These are phyloP conservation scores for Penicillium coprophilum DNA, from an alignment of 495 filamentous ascomycete species.

Conservation along the genomic window DNA sequence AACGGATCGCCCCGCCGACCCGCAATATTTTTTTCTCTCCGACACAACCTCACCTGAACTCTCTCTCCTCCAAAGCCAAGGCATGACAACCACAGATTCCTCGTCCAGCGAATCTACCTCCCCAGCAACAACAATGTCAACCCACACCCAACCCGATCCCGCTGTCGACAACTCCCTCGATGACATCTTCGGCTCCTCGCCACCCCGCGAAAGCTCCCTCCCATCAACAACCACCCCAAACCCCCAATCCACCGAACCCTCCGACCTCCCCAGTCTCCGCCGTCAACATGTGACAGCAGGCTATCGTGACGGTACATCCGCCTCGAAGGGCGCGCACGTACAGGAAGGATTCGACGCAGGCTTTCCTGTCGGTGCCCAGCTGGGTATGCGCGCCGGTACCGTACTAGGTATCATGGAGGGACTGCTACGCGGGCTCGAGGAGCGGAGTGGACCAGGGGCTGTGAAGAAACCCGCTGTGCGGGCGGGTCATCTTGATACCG, in stretches of 20 bases:
- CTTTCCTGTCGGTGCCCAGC: constrained; percentile 71
- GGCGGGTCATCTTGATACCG: constrained; percentile 9
- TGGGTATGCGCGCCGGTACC: constrained; percentile 70
- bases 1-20: not conserved
- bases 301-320: constrained; percentile 82
- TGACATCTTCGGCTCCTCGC: constrained; percentile 52
- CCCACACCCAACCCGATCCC: constrained; percentile 18
- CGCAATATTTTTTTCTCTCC: not conserved
- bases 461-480: constrained; percentile 33
- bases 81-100: constrained; percentile 4
- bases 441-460: constrained; percentile 24
- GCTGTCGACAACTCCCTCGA: constrained; percentile 41
- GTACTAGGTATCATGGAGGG: constrained; percentile 73
- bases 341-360: constrained; percentile 90
- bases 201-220: constrained; percentile 16
- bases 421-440: constrained; percentile 44
- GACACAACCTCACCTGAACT: too few species aligned
- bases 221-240: not conserved
- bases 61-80: too few species aligned
- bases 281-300: constrained; percentile 78
- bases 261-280: constrained; percentile 73
- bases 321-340: constrained; percentile 65
- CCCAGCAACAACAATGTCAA: constrained; percentile 34
- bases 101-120: constrained; percentile 15
- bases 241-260: constrained; percentile 42